phyloP scores from a whole-genome alignment of 495 filamentous ascomycete species.

The Aspergillus conjunctus region DNA sequence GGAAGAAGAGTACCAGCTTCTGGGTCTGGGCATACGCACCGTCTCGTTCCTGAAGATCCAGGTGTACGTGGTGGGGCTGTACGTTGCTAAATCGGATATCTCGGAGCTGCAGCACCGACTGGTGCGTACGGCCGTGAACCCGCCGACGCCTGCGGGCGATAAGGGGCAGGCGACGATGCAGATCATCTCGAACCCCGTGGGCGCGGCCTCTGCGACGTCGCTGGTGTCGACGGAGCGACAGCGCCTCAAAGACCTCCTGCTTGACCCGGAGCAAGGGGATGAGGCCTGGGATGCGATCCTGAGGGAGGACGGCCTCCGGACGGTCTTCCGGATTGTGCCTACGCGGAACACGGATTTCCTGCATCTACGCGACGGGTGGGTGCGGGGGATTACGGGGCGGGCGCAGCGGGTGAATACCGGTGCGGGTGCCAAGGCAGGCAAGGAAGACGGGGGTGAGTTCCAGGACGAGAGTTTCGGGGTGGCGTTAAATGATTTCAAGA shows the following conservation, averaged over 20 bases:
- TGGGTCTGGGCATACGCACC: conserved; percentile 84
- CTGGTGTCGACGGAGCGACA: conserved; percentile 79
- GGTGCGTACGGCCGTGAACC: conserved; percentile 46
- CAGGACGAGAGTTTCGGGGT: conserved; percentile 71
- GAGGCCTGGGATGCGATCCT: conserved; percentile 74
- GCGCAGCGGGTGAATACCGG: conserved; percentile 44
- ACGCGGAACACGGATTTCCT: conserved; percentile 87
- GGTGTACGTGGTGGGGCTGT: conserved; percentile 92
- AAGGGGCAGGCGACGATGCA: conserved; percentile 44
- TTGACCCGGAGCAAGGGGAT: conserved; percentile 68
- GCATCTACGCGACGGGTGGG: conserved; percentile 88
- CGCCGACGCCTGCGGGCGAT: conserved; percentile 38
- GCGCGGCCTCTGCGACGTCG: conserved; percentile 70
- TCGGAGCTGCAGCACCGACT: conserved; percentile 56
- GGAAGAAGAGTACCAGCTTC: conserved; percentile 75
- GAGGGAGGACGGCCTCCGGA: conserved; percentile 61
- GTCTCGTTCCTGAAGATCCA: conserved; percentile 89
- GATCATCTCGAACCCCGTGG: conserved; percentile 45
- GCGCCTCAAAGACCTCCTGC: conserved; percentile 63
- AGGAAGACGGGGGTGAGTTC: conserved; percentile 41
- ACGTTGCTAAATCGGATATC: conserved; percentile 80
- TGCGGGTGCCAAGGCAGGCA: conserved; percentile 22
- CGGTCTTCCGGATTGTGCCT: conserved; percentile 77
- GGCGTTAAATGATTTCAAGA: conserved; percentile 74
- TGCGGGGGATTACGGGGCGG: conserved; percentile 77